These are phyloP conservation scores for Xylaria sp. DNA, from an alignment of 2,329 filamentous ascomycete species.

Conservation along the genomic window DNA sequence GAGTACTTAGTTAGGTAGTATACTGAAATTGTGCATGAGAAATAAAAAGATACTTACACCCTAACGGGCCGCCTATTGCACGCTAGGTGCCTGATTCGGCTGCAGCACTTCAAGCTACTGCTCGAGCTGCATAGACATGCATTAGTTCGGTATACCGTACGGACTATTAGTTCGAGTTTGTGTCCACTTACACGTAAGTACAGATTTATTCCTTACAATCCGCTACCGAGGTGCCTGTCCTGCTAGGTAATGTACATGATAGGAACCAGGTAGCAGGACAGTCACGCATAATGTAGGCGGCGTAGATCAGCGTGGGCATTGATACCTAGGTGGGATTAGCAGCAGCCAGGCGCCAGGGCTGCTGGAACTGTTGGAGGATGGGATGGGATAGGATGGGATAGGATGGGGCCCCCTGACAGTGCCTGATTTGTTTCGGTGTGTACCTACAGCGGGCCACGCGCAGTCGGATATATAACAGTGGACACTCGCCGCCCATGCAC, in stretches of 20 bases:
- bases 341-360: not conserved
- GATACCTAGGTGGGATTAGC: not conserved
- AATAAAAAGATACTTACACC: not conserved
- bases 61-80: too few species aligned
- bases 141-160: not conserved
- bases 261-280: not conserved
- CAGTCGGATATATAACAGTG: constrained; percentile 39
- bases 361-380: not conserved
- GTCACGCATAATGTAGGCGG: not conserved
- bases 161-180: too few species aligned
- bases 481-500: constrained; percentile 36
- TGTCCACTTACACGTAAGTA: too few species aligned
- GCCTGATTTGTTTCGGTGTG: constrained; percentile 36
- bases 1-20: too few species aligned
- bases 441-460: not conserved
- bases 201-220: too few species aligned
- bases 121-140: not conserved
- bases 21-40: not conserved
- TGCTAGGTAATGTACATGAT: not conserved
- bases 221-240: not conserved
- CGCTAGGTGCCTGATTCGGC: not conserved
- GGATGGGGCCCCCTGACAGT: constrained; percentile 30
- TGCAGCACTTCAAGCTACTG: not conserved
- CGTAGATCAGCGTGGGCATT: not conserved
- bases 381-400: too few species aligned